A percentile compares a stretch with the other conserved stretches of the same genome.
phyloP scores from a whole-genome alignment of 345 rosid genomes.

The Iberis pinnata region DNA sequence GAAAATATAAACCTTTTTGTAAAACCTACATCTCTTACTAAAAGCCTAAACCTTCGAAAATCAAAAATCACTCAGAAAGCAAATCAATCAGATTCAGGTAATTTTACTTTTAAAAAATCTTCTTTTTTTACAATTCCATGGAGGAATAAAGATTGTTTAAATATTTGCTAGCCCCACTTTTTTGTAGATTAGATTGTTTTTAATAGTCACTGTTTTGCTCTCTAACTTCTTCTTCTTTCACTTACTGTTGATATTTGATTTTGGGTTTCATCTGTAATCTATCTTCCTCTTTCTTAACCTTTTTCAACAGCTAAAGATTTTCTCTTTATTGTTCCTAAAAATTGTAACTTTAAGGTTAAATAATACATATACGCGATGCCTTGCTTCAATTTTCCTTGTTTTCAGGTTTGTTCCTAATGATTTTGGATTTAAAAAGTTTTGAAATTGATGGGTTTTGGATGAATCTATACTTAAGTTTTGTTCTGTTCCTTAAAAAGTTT shows the following conservation, averaged over 20 bases:
- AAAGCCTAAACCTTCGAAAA: conserved; percentile 11
- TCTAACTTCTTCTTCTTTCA: neutral
- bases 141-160: conserved; percentile 2
- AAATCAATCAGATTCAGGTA: conserved; percentile 15
- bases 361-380: neutral
- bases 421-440: neutral
- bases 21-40: neutral
- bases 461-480: conserved; percentile 1
- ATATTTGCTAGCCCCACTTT: conserved; percentile 14
- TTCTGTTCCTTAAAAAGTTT: neutral
- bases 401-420: conserved; percentile 17
- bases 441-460: conserved; percentile 10
- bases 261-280: conserved; percentile 11
- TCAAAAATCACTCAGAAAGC: conserved; percentile 7
- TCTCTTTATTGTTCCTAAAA: conserved; percentile 10
- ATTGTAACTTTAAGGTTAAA: neutral
- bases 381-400: conserved; percentile 21
- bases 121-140: neutral
- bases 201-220: conserved; percentile 15
- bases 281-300: conserved; percentile 9
- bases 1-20: neutral
- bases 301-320: conserved; percentile 3
- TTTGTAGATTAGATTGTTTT: conserved; percentile 14
- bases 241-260: conserved; percentile 14
- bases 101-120: neutral